A percentile compares a stretch with the other conserved stretches of the same genome.
Conservation (phyloP, 768 basidiomycete genomes). For the Amanita phalloides region DNA sequence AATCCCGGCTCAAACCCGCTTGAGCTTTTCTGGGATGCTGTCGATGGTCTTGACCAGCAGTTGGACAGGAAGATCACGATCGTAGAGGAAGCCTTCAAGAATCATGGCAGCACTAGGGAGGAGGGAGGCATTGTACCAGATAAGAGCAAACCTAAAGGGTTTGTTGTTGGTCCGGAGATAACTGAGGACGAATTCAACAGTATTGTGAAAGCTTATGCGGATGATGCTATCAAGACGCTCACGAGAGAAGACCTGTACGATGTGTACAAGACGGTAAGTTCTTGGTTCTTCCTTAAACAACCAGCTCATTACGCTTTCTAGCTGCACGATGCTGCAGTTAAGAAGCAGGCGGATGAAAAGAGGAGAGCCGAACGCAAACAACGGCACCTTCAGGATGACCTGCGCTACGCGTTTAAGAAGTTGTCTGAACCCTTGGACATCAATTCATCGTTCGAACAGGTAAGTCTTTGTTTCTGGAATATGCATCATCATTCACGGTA, state of each 20-base stretch:
- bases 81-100: conserved; percentile 51
- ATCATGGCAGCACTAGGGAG: conserved; percentile 29
- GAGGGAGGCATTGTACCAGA: conserved; percentile 12
- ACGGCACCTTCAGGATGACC: conserved; percentile 86
- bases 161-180: conserved; percentile 43
- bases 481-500: not conserved
- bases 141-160: conserved; percentile 17
- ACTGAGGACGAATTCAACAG: conserved; percentile 51
- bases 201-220: conserved; percentile 46
- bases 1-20: conserved; percentile 91
- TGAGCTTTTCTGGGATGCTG: conserved; percentile 92
- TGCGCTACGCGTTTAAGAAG: conserved; percentile 92
- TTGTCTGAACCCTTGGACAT: conserved; percentile 75
- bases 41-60: conserved; percentile 80
- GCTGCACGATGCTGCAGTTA: conserved; percentile 63
- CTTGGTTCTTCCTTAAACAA: not conserved
- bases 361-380: conserved; percentile 75
- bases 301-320: conserved; percentile 18
- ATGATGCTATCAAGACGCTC: conserved; percentile 38
- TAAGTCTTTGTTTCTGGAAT: conserved; percentile 14
- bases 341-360: conserved; percentile 79
- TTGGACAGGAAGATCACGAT: conserved; percentile 70
- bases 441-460: conserved; percentile 69
- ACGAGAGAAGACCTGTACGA: conserved; percentile 39
- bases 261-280: conserved; percentile 55